Base-by-base conservation (phyloP, 2,329 filamentous ascomycete genomes). In the Chrysoporthe austroafricana region DNA sequence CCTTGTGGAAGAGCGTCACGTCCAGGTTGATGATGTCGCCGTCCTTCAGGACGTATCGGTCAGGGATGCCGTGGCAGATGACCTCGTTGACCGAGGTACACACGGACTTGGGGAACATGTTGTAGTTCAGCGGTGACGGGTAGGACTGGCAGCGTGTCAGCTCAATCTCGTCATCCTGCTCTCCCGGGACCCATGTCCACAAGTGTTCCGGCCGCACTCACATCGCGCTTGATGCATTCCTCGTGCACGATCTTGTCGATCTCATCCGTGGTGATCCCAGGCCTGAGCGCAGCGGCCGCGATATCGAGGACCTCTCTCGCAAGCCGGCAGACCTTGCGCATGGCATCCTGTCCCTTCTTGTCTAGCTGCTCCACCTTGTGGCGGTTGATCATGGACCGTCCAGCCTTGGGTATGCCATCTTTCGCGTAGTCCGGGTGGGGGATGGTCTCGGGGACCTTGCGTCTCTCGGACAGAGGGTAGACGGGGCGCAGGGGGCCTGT, bases 21-120 rank as follows among this genome's bases (percentile, higher is more conserved):
- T 99, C 96, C 72, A 99, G 94, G 82, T 99, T 99, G 76, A 99
- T 83, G 72, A 99, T 98, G 75, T 99, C 96, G 70, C 96, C 96
- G 73, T 99, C 95, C 71, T 93, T 81, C 1, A 99, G 85, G 8
- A 91, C 85, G 66, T 96, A 89, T 78, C 97, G 89, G 76, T 99
- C 96, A 18, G 96, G 96, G 71, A 99, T 99, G 64, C 96, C 96
- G 84, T 99, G 96, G 83, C 96, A 99, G 78, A 99, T 98, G 71
- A 97, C 92, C 81, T 99, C 96, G 83, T 99, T 99, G 62, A 92
- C 82, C 2, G 95, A 98, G 3, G 95, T 98, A 81, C 96, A 99
- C 70, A 97, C 92, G 0, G 96, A 99, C 82, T 99, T 99, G 72
- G 96, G 96, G 81, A 98, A 99, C 79, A 94, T 85, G 83, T 92